Evolutionary conservation across 2,329 filamentous ascomycete genomes (phyloP).

Genomic region (Dactylellina cionopaga): DNA sequence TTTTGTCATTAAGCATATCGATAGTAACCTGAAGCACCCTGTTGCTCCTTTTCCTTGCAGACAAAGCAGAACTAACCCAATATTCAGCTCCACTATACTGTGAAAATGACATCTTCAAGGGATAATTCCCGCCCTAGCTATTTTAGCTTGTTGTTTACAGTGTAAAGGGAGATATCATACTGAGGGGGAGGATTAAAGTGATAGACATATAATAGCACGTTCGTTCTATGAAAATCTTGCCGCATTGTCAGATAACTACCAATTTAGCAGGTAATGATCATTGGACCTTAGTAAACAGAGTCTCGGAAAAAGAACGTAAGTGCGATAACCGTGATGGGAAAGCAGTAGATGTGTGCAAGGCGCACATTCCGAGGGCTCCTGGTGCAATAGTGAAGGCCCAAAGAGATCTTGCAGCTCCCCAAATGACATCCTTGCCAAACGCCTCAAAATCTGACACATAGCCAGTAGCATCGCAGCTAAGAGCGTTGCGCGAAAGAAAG

Average conservation of each 20-base stretch:
- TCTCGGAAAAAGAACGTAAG: background rate
- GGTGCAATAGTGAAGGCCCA: conserved; percentile 17
- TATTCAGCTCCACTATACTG: background rate
- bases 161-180: conserved; percentile 4
- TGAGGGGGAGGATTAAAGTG: conserved; percentile 3
- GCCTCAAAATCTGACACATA: conserved; percentile 53
- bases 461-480: conserved; percentile 49
- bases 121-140: conserved; percentile 1
- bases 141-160: no score
- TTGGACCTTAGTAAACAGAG: background rate
- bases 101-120: conserved; percentile 33
- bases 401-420: conserved; percentile 46
- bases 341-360: conserved; percentile 11
- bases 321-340: conserved; percentile 31
- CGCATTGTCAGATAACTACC: conserved; percentile 21
- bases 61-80: background rate
- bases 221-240: conserved; percentile 44
- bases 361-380: conserved; percentile 20
- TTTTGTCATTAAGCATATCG: conserved; percentile 1
- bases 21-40: background rate
- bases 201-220: conserved; percentile 29
- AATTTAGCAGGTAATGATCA: conserved; percentile 32
- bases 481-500: conserved; percentile 48
- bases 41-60: conserved; percentile 24
- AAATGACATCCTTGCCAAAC: conserved; percentile 49